Conservation (phyloP, 768 basidiomycete genomes). For the Clavulina sp. region DNA sequence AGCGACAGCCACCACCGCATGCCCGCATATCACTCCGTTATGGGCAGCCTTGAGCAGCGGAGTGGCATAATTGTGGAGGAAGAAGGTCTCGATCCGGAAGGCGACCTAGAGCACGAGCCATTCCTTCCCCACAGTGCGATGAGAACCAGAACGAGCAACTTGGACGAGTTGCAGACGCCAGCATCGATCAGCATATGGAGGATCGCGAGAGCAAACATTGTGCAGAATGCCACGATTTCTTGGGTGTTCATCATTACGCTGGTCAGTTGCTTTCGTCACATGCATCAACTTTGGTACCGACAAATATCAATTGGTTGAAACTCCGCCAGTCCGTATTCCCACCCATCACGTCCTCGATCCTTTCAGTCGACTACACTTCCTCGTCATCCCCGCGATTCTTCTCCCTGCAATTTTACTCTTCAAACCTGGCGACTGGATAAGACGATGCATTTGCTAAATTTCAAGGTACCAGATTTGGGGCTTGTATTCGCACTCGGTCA, state of each 20-base stretch:
- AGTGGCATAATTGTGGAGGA: constrained; percentile 12
- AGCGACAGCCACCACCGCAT: constrained; percentile 25
- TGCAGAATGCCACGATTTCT: constrained; percentile 54
- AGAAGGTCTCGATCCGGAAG: background rate
- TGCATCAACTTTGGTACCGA: background rate
- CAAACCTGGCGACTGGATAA: constrained; percentile 53
- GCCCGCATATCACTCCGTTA: constrained; percentile 40
- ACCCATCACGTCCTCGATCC: constrained; percentile 62
- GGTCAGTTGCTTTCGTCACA: constrained; percentile 27
- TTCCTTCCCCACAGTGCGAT: background rate
- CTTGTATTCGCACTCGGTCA: constrained; percentile 35
- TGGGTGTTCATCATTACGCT: constrained; percentile 68
- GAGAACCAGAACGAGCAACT: too few relatives aligned
- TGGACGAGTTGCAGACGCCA: constrained; percentile 2
- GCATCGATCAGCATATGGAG: constrained; percentile 16
- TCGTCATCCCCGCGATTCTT: constrained; percentile 24
- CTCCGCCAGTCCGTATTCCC: constrained; percentile 61
- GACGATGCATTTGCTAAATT: constrained; percentile 50
- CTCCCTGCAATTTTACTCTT: constrained; percentile 64
- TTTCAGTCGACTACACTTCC: constrained; percentile 36
- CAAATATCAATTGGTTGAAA: background rate
- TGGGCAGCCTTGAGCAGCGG: constrained; percentile 29
- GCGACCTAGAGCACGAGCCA: background rate
- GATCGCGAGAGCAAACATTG: constrained; percentile 32
- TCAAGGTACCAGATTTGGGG: constrained; percentile 54